Evolutionary conservation across 345 rosid genomes (phyloP).

Genomic region (Laguncularia racemosa): DNA sequence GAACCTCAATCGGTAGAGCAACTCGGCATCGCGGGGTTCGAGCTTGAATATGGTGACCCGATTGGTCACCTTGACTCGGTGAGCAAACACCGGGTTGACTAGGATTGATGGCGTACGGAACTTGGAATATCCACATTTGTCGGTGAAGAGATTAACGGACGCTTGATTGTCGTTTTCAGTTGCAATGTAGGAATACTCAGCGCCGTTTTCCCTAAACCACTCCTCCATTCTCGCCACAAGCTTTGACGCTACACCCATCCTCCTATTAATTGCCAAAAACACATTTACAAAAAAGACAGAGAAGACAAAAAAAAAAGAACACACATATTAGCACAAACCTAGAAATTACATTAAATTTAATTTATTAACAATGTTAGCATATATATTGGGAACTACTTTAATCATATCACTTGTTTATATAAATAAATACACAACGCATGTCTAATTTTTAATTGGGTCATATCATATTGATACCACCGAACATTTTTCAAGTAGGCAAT

Average conservation of each 20-base stretch:
- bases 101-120: constrained; percentile 85
- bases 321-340: neutral
- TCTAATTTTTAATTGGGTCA: too few species aligned
- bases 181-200: constrained; percentile 85
- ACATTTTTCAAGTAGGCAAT: too few species aligned
- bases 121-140: constrained; percentile 79
- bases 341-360: neutral
- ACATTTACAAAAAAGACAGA: too few species aligned
- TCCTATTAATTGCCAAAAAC: constrained; percentile 32
- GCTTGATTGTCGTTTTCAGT: constrained; percentile 89
- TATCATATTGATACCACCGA: too few species aligned
- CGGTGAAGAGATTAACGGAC: constrained; percentile 80
- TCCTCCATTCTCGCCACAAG: constrained; percentile 59
- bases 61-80: constrained; percentile 45
- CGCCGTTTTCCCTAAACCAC: constrained; percentile 79
- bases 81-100: constrained; percentile 91
- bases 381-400: neutral
- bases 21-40: constrained; percentile 50
- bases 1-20: constrained; percentile 65
- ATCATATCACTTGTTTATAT: neutral
- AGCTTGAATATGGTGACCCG: constrained; percentile 43
- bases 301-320: neutral
- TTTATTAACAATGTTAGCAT: neutral
- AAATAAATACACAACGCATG: too few species aligned
- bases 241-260: constrained; percentile 86